phyloP scores from a whole-genome alignment of 768 basidiomycete species.

The Rhizopogon rudus region DNA sequence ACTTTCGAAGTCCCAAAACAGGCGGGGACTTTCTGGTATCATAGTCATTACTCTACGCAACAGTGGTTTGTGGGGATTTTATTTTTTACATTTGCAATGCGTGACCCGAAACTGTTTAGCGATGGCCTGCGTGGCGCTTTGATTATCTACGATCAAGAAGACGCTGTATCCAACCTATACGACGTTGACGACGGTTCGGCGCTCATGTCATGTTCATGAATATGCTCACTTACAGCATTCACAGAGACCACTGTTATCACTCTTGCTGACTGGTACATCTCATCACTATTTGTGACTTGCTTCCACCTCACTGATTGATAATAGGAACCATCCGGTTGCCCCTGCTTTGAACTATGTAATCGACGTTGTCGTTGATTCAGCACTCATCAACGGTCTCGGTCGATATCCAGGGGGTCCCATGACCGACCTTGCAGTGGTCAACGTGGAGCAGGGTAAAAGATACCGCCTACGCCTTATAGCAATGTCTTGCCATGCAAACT shows the following conservation, averaged over 20 bases:
- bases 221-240: slow-evolving; percentile 6
- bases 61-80: slow-evolving; percentile 12
- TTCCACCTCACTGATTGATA: slow-evolving; percentile 1
- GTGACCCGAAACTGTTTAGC: slow-evolving; percentile 17
- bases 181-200: slow-evolving; percentile 40
- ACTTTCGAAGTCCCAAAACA: slow-evolving; percentile 14
- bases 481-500: slow-evolving; percentile 37
- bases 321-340: slow-evolving; percentile 8
- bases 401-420: slow-evolving; percentile 30
- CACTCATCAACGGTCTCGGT: slow-evolving; percentile 45
- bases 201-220: not conserved
- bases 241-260: slow-evolving; percentile 36
- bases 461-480: slow-evolving; percentile 27
- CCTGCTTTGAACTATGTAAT: slow-evolving; percentile 3
- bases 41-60: slow-evolving; percentile 35
- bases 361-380: slow-evolving; percentile 17
- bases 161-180: slow-evolving; percentile 32
- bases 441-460: slow-evolving; percentile 19
- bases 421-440: slow-evolving; percentile 25
- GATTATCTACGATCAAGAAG: slow-evolving; percentile 37
- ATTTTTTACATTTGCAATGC: slow-evolving; percentile 23
- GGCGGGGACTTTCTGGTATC: slow-evolving; percentile 29
- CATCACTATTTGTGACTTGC: not conserved
- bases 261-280: slow-evolving; percentile 32
- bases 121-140: slow-evolving; percentile 35